Conservation (phyloP, 2,329 filamentous ascomycete genomes). For the Trichophyton rubrum region DNA sequence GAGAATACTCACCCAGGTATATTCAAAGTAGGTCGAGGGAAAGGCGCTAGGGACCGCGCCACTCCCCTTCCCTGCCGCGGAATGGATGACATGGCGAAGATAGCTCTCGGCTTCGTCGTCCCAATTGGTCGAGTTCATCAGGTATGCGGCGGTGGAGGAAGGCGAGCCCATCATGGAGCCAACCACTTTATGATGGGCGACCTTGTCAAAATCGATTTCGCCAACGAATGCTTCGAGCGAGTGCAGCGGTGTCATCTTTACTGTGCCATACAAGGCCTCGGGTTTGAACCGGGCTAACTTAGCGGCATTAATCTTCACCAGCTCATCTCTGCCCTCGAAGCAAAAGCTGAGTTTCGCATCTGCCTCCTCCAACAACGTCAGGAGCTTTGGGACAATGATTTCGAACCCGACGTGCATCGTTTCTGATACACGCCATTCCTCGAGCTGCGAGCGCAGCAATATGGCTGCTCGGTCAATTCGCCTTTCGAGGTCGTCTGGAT, state of each 20-base stretch:
- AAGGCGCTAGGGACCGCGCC: slow-evolving; percentile 20
- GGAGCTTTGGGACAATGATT: slow-evolving; percentile 23
- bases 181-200: slow-evolving; percentile 23
- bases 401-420: slow-evolving; percentile 26
- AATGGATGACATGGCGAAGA: slow-evolving; percentile 15
- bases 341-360: slow-evolving; percentile 18
- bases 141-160: slow-evolving; percentile 30
- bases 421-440: slow-evolving; percentile 12
- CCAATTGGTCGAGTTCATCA: slow-evolving; percentile 24
- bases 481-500: too few relatives aligned
- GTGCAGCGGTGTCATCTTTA: slow-evolving; percentile 23
- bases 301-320: background rate
- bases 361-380: slow-evolving; percentile 17
- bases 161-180: slow-evolving; percentile 30
- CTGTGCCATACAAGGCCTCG: slow-evolving; percentile 19
- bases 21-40: slow-evolving; percentile 21
- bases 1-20: slow-evolving; percentile 16
- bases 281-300: slow-evolving; percentile 21
- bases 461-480: too few relatives aligned
- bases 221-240: slow-evolving; percentile 31
- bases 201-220: slow-evolving; percentile 25
- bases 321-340: background rate
- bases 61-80: slow-evolving; percentile 5
- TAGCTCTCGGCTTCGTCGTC: slow-evolving; percentile 25
- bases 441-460: too few relatives aligned